Evolutionary conservation across 495 filamentous ascomycete genomes (phyloP), one percentile per base, ranked within the genome.

Genomic region (Parmelia sp.): DNA sequence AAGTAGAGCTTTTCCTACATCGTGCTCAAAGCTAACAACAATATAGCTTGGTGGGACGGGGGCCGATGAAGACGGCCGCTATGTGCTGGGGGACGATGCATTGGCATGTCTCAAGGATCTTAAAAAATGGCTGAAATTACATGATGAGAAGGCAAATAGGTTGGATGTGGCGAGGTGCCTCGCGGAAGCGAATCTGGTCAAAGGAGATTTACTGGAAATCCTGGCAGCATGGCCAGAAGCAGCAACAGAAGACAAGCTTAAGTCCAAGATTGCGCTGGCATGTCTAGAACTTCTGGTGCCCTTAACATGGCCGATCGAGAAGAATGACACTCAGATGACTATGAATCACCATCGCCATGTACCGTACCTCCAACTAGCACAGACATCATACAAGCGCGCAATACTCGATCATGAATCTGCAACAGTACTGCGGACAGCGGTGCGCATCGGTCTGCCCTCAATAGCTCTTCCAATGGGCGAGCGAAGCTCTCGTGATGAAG

Each of bases 101-200:
- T 75, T 95, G 66, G 90, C 92, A 58, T 92, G 90, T 75, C 80
- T 99, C 61, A 89, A 92, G 60, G 95, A 99, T 75, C 81, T 97
- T 49, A 91, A 90, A 68, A 87, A 85, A 82, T 97, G 95, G 95
- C 77, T 99, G 69, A 91, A 88, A 71, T 81, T 96, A 63, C 95
- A 95, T 80, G 95, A 99, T 72, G 89, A 96, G 71, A 95, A 94
- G 73, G 84, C 88, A 61, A 95, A 96, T 70, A 88, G 94, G 62
- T 88, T 95, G 82, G 95, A 99, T 75, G 95, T 97, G 61, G 92
- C 92, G 53, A 83, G 94, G 73, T 96, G 92, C 71, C 78, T 97
- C 62, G 89, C 91, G 71, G 92, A 97, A 72, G 87, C 91, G 53
- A 97, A 97, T 71, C 74, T 99, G n/a, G 84, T 97, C 64, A 86